A percentile compares a stretch with the other conserved stretches of the same genome.
Conservation (phyloP, 1,284 basidiomycete species). For the Ustilago nuda region DNA sequence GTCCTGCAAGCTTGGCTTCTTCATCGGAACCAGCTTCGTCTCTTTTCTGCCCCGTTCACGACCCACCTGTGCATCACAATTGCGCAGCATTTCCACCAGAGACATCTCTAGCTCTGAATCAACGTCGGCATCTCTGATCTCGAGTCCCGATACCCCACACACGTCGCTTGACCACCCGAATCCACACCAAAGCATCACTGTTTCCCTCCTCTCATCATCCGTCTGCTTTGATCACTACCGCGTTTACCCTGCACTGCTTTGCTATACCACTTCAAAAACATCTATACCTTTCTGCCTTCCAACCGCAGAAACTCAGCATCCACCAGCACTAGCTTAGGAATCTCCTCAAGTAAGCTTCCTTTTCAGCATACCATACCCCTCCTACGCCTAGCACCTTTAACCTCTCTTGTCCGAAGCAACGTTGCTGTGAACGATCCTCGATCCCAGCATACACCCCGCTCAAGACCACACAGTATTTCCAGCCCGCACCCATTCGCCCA, state of each 20-base stretch:
- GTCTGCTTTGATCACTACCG: conserved; percentile 20
- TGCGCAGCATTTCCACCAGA: not conserved
- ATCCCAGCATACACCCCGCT: not conserved
- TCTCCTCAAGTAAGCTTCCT: conserved; percentile 1
- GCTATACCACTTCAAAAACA: conserved; percentile 38
- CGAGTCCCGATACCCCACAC: not conserved
- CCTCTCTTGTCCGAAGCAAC: not conserved
- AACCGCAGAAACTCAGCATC: conserved; percentile 10
- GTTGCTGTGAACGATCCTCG: not conserved
- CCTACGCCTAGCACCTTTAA: not conserved
- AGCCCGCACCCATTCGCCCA: not conserved
- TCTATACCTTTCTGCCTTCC: conserved; percentile 34
- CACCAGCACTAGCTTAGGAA: not conserved
- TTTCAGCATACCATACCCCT: conserved; percentile 1
- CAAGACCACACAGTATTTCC: not conserved
- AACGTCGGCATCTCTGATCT: conserved; percentile 1
- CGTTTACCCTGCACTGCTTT: conserved; percentile 18
- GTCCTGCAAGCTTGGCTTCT: not conserved
- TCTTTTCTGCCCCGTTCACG: not conserved
- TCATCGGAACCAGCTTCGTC: not conserved
- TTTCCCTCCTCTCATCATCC: conserved; percentile 13
- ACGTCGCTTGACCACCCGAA: not conserved
- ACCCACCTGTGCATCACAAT: not conserved
- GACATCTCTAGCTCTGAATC: not conserved
- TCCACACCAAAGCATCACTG: conserved; percentile 15